Base-by-base conservation (phyloP, 257 asterid species). In the Salvia miltiorrhiza region DNA sequence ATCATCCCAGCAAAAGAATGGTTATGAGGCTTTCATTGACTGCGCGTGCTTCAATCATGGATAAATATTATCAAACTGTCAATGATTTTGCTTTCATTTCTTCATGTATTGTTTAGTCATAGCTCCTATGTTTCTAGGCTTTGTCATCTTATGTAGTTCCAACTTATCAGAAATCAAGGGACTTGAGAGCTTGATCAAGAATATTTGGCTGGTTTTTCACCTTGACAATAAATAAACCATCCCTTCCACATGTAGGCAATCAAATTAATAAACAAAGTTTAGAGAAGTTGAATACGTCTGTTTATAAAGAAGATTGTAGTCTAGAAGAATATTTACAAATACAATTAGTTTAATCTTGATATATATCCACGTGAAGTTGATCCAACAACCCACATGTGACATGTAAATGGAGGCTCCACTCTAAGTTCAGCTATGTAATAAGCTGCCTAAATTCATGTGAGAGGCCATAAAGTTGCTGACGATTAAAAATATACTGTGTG, bases 311-410 rank as follows among this genome's bases (percentile, higher is more conserved):
- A 65, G 67, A 73, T 71, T 8, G 65, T 40, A 19, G 35, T 33
- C 41, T 54, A 56, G 41, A 68, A 52, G 70, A 21, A 57, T 49
- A 71, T 43, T 52, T 70, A 63, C 39, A 6, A 28, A 30, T 43
- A 41, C 40, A 62, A 37, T 35, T 76, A 58, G 26, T 37, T 73
- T 73, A 61, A 73, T 66, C 26, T 53, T 8, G 66, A 41, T 44
- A 14, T 35, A 16, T 66, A 39, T 69, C 69, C 85, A 71, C 82
- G 81, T 78, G 89, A 65, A 78, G 76, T 65, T 77, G 79, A 79
- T 77, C 87, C 82, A 85, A 84, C 89, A 77, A 83, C 82, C 88
- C 97, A 83, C 80, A 75, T 23, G 62, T 59, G 56, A 83, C 80
- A 75, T 23, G 62, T 59, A 60, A 84, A 74, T 79, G 83, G 82